These are phyloP conservation scores for Penicillium sp. DNA, from an alignment of 2,329 filamentous ascomycete genomes.

Conservation along the genomic window DNA sequence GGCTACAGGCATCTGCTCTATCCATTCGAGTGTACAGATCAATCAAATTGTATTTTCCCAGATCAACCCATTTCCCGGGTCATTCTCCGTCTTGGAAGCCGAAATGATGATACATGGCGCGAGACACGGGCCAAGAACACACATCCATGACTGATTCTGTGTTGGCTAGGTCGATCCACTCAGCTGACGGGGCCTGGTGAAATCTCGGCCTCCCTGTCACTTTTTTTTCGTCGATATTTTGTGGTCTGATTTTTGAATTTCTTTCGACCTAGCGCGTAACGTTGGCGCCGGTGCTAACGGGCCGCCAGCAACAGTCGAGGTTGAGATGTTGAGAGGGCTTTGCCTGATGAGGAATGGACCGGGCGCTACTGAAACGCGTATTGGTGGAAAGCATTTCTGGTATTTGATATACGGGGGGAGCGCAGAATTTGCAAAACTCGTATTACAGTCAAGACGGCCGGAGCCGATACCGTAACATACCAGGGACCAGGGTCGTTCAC, in stretches of 20 bases:
- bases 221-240: not conserved
- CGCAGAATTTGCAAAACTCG: not conserved
- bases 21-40: not conserved
- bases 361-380: not conserved
- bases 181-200: slow-evolving; percentile 3
- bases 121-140: slow-evolving; percentile 9
- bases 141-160: slow-evolving; percentile 5
- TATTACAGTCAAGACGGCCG: not conserved
- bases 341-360: not conserved
- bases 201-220: slow-evolving; percentile 4
- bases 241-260: not conserved
- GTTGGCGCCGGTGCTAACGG: slow-evolving; percentile 8
- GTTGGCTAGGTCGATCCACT: slow-evolving; percentile 12
- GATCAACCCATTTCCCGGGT: not conserved
- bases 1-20: not conserved
- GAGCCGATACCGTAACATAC: slow-evolving; percentile 2
- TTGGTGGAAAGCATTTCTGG: not conserved
- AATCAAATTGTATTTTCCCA: not conserved
- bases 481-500: not conserved
- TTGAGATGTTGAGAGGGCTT: slow-evolving; percentile 1
- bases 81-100: not conserved
- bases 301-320: not conserved
- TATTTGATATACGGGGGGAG: not conserved
- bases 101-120: slow-evolving; percentile 4
- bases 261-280: not conserved